Evolutionary conservation across 257 asterid genomes (phyloP).

Genomic region (Galeopsis tetrahit): DNA sequence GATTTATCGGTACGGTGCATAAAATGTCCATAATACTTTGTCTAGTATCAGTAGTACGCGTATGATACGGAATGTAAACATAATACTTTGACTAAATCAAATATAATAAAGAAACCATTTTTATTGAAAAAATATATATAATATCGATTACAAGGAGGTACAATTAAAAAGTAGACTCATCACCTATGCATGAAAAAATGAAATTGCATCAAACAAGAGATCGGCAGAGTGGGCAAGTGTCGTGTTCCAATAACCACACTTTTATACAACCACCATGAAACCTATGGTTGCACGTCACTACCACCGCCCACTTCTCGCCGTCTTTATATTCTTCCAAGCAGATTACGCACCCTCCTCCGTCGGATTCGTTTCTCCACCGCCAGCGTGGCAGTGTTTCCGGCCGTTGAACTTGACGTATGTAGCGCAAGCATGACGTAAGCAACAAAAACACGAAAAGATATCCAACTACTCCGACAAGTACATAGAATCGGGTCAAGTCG

Average conservation of each 20-base stretch:
- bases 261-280: background rate
- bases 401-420: background rate
- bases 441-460: background rate
- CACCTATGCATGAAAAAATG: too few species aligned
- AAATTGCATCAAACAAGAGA: background rate
- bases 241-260: background rate
- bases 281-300: background rate
- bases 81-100: too few species aligned
- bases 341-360: background rate
- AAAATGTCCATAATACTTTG: too few species aligned
- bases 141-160: too few species aligned
- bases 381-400: background rate
- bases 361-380: background rate
- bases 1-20: too few species aligned
- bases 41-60: too few species aligned
- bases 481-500: background rate
- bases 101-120: too few species aligned
- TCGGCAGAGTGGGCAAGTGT: slow-evolving; percentile 9
- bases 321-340: slow-evolving; percentile 10
- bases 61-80: too few species aligned
- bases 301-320: background rate
- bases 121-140: too few species aligned
- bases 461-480: background rate
- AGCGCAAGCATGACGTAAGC: background rate
- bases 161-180: too few species aligned